A percentile compares a stretch with the other conserved stretches of the same genome.
phyloP scores from a whole-genome alignment of 2,329 filamentous ascomycete genomes.

The Sclerotinia spermophila region DNA sequence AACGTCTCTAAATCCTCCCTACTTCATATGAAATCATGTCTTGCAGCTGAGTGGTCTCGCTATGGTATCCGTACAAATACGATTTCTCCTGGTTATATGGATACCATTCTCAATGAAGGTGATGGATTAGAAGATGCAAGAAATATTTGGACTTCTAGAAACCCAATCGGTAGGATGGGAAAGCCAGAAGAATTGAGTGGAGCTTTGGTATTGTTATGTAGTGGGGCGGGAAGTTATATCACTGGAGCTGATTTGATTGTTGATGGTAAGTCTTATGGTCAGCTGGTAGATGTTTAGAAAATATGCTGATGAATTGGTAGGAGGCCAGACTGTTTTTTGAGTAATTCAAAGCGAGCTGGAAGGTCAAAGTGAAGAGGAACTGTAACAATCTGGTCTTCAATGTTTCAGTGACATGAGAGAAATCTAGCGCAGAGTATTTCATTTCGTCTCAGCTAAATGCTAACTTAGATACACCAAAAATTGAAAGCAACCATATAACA shows the following conservation, averaged over 20 bases:
- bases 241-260: conserved; percentile 40
- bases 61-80: conserved; percentile 69
- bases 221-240: conserved; percentile 62
- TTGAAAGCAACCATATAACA: too few relatives aligned
- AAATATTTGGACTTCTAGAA: conserved; percentile 53
- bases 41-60: conserved; percentile 70
- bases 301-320: not conserved
- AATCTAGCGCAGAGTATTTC: too few relatives aligned
- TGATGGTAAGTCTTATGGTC: conserved; percentile 11
- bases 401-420: too few relatives aligned
- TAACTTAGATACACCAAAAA: too few relatives aligned
- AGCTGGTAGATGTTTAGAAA: not conserved
- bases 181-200: conserved; percentile 60
- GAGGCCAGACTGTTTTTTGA: conserved; percentile 9
- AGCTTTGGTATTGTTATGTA: conserved; percentile 57
- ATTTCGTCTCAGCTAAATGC: too few relatives aligned
- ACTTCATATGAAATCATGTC: conserved; percentile 56
- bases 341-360: too few relatives aligned
- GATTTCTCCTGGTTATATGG: conserved; percentile 73
- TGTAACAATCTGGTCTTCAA: too few relatives aligned
- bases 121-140: conserved; percentile 52
- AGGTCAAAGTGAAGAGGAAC: too few relatives aligned
- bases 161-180: conserved; percentile 65
- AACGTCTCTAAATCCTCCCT: conserved; percentile 70
- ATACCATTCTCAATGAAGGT: conserved; percentile 57